Evolutionary conservation across 2,329 filamentous ascomycete genomes (phyloP).

Genomic region (Apiospora aurea): DNA sequence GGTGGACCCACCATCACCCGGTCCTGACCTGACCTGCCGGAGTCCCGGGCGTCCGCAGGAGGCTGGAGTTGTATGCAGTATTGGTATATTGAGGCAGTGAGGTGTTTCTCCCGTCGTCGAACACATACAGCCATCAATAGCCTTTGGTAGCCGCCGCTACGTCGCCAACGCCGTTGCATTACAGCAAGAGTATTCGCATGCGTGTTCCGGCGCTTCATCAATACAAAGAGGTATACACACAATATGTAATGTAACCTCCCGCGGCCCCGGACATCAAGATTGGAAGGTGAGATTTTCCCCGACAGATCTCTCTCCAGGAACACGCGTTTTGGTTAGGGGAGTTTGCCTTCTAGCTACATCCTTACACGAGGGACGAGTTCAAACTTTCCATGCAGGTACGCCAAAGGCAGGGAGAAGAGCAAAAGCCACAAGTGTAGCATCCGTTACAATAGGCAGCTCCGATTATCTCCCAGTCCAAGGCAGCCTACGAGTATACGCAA

Average conservation of each 20-base stretch:
- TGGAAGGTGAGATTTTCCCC: neutral
- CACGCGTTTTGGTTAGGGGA: neutral
- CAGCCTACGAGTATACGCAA: neutral
- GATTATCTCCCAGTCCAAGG: neutral
- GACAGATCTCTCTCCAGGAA: neutral
- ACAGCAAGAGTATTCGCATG: neutral
- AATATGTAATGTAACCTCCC: neutral
- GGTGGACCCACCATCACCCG: conserved; percentile 14
- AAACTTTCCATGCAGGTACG: neutral
- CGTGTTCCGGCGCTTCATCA: neutral
- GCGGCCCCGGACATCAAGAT: neutral
- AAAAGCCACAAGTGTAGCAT: neutral
- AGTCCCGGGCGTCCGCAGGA: neutral
- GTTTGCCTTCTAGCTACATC: neutral
- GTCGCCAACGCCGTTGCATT: neutral
- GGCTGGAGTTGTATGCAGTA: neutral
- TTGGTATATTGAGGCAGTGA: neutral
- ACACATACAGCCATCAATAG: conserved; percentile 4
- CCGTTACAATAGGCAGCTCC: neutral
- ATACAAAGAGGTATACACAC: neutral
- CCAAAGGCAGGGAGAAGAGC: neutral
- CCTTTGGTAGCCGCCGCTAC: neutral
- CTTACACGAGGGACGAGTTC: neutral
- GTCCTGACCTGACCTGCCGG: conserved; percentile 1
- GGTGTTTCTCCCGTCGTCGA: neutral